Evolutionary conservation across 2,329 filamentous ascomycete species (phyloP).

Genomic region (Aphanocladium album): DNA sequence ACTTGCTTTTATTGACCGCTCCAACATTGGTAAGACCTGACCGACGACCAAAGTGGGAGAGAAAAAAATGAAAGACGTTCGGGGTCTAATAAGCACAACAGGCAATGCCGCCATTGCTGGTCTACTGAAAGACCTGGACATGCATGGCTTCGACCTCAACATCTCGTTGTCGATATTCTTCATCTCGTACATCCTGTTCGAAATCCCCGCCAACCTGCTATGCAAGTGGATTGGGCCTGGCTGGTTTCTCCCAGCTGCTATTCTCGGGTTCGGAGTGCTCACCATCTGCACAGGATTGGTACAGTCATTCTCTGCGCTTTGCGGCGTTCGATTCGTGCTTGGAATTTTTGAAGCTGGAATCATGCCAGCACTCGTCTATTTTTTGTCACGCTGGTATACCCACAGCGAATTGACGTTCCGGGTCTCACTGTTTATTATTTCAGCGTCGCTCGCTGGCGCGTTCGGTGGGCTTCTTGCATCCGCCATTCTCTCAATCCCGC

Average conservation of each 20-base stretch:
- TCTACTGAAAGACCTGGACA: slow-evolving; percentile 48
- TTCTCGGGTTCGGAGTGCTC: slow-evolving; percentile 52
- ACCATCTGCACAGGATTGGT: slow-evolving; percentile 61
- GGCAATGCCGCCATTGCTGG: slow-evolving; percentile 57
- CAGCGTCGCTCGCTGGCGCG: slow-evolving; percentile 60
- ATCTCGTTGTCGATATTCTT: slow-evolving; percentile 57
- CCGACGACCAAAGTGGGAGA: too few relatives aligned
- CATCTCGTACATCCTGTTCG: slow-evolving; percentile 60
- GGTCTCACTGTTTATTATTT: slow-evolving; percentile 59
- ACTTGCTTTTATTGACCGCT: slow-evolving; percentile 54
- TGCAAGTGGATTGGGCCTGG: slow-evolving; percentile 63
- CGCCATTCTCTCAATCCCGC: slow-evolving; percentile 54
- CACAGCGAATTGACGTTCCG: slow-evolving; percentile 58
- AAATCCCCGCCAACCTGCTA: slow-evolving; percentile 57
- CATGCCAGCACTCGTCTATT: slow-evolving; percentile 62
- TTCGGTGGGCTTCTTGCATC: slow-evolving; percentile 62
- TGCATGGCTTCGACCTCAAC: slow-evolving; percentile 58
- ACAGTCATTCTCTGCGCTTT: slow-evolving; percentile 38
- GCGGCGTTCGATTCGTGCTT: slow-evolving; percentile 55
- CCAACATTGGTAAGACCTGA: slow-evolving; percentile 53
- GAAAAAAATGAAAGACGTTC: background rate
- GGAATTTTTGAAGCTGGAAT: slow-evolving; percentile 61
- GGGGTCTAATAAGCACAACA: slow-evolving; percentile 19
- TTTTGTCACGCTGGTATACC: slow-evolving; percentile 59
- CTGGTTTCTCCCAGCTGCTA: slow-evolving; percentile 56